Conservation (phyloP, 305 asterid genomes). For the Fraxinus angustifolia region DNA sequence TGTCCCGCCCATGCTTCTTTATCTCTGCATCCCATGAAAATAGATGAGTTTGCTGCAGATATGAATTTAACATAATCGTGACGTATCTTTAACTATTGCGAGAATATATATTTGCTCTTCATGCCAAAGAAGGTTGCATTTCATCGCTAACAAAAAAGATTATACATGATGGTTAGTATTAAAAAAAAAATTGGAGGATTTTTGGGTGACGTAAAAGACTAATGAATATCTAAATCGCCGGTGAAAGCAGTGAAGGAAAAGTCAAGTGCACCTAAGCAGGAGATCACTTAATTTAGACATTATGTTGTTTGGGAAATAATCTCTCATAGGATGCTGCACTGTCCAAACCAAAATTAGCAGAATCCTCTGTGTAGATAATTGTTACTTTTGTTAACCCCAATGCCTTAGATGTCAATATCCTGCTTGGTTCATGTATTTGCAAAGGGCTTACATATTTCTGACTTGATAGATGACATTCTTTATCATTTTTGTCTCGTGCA, state of each 20-base stretch:
- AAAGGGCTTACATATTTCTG: neutral
- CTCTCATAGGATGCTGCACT: neutral
- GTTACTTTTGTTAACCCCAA: neutral
- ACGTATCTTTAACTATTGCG: slow-evolving; percentile 10
- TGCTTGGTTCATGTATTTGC: neutral
- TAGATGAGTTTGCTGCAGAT: slow-evolving; percentile 12
- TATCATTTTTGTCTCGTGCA: neutral
- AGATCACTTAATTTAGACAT: neutral
- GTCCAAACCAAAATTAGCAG: neutral
- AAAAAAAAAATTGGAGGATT: neutral
- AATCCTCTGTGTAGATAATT: neutral
- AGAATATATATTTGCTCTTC: slow-evolving; percentile 8
- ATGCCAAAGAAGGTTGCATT: slow-evolving; percentile 14
- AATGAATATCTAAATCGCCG: neutral
- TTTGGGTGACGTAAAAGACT: neutral
- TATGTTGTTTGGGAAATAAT: neutral
- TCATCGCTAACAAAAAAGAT: slow-evolving; percentile 1
- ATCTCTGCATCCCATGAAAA: slow-evolving; percentile 9
- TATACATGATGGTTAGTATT: slow-evolving; percentile 11
- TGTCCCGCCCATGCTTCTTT: neutral
- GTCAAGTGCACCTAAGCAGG: neutral
- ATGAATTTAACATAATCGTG: slow-evolving; percentile 6
- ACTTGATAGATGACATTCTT: neutral
- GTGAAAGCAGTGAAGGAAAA: neutral
- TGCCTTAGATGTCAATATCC: neutral